Base-by-base conservation (phyloP, 768 basidiomycete genomes). In the Tulasnella sp. region DNA sequence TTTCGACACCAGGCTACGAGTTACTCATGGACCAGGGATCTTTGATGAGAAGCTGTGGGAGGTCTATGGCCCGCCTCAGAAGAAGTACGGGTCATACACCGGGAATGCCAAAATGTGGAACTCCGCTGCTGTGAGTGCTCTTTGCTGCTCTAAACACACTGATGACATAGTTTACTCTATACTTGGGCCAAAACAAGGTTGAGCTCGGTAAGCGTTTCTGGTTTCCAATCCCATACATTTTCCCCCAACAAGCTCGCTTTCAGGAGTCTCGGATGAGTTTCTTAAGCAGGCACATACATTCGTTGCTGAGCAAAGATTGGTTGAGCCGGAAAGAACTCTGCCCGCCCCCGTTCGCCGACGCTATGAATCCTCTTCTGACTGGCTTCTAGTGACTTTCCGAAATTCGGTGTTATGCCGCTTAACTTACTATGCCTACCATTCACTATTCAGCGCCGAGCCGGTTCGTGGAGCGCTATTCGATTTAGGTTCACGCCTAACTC, bases 101-200 rank as follows among this genome's bases (percentile, higher is more conserved):
- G 74, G 74, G 1, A 75, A 75, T n/a, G 29, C 37, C 13, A 48
- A 37, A n/a, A 75, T 75, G 74, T 75, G 39, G 35, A 48, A 75
- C 48, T 42, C n/a, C 4, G 74, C 74, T 46, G 74, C 74, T 39
- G 74, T 75, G 20, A 5, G 74, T 46, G 23, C 20, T 6, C 26
- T 26, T 16, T 20, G 7, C 15, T 35, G 26, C 18, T 67, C 61
- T 16, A 13, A 35, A 35, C 16, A 32, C 61, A 13, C 15, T 0
- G 18, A 7, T 26, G 29, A 29, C 61, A 4, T 15, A 67, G 0
- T 67, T 35, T 35, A 3, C 32, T 26, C 26, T 29, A 29, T 67
- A 4, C 29, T 7, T 5, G 3, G 61, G 32, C 16, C 1, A 57
- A 35, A 32, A 6, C 23, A 6, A 67, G 61, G 61, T 67, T 35